Evolutionary conservation across 73 alveolate species (phyloP).

Genomic region (Paramecium tetraurelia): DNA sequence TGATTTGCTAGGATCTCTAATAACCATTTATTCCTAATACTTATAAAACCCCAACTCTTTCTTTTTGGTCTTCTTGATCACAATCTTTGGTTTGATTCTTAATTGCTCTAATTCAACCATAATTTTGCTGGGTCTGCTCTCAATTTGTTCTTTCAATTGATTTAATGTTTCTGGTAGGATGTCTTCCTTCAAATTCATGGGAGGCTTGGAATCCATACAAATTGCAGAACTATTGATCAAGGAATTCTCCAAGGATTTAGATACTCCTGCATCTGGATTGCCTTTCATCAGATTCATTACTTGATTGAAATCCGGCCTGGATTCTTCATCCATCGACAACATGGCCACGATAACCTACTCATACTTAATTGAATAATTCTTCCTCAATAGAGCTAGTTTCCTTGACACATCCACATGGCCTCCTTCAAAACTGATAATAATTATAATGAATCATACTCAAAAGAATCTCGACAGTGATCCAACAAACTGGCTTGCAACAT

Average conservation of each 20-base stretch:
- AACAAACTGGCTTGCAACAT: background rate
- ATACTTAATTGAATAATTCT: background rate
- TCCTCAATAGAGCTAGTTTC: background rate
- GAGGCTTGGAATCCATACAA: background rate
- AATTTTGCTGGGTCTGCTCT: background rate
- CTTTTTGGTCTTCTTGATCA: background rate
- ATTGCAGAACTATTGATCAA: background rate
- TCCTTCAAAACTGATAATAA: background rate
- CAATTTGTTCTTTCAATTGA: background rate
- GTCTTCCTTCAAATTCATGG: background rate
- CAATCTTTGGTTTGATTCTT: background rate
- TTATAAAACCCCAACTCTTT: background rate
- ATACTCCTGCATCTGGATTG: background rate
- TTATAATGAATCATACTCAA: background rate
- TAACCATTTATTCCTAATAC: background rate
- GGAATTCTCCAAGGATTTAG: background rate
- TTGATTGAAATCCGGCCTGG: conserved; percentile 19
- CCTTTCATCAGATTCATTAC: background rate
- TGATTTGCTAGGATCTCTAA: background rate
- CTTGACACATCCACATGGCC: background rate
- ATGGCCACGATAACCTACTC: background rate
- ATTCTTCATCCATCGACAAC: background rate
- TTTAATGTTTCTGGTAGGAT: background rate
- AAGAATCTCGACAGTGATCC: conserved; percentile 3
- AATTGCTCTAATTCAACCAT: background rate